Percentiles rank a stretch among this genome's conserved stretches.
These are phyloP conservation scores for Polyrhizophydium stewartii DNA, from an alignment of 371 early-diverging fungal species.

Conservation along the genomic window DNA sequence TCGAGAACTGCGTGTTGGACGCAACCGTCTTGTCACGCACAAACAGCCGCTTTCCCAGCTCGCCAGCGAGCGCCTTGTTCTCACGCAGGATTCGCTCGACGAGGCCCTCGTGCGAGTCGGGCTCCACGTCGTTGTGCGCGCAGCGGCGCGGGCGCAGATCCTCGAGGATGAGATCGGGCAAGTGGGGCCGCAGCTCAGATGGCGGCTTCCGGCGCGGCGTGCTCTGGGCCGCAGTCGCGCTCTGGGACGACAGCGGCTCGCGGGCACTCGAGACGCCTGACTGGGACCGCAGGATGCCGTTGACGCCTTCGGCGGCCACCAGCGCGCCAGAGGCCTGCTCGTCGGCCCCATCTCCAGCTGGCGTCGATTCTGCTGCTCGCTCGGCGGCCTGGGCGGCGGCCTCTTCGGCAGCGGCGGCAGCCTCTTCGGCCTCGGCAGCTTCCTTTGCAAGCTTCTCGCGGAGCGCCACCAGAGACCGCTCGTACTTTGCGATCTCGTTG, in stretches of 20 bases:
- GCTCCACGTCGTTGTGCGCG: not conserved
- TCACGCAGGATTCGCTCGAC: conserved; percentile 2
- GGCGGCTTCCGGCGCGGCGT: not conserved
- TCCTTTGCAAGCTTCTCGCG: conserved; percentile 5
- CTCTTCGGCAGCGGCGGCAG: not conserved
- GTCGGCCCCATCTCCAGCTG: no score
- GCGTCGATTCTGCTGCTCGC: not conserved
- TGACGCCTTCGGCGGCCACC: no score
- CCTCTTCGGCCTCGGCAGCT: not conserved
- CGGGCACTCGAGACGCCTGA: no score
- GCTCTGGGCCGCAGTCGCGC: not conserved
- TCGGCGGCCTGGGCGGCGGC: not conserved
- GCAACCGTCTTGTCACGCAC: not conserved
- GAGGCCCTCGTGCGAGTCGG: not conserved
- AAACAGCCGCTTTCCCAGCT: not conserved
- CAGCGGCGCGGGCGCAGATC: conserved; percentile 3
- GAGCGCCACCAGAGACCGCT: conserved; percentile 8
- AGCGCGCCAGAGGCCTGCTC: no score
- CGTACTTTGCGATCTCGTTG: conserved; percentile 18
- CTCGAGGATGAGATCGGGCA: conserved; percentile 8
- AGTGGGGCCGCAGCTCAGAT: not conserved
- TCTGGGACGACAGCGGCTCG: no score
- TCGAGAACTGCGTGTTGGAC: not conserved
- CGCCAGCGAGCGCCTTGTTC: conserved; percentile 5
- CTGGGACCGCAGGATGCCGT: no score